Evolutionary conservation across 768 basidiomycete species (phyloP).

Genomic region (Phlegmacium glaucopus): DNA sequence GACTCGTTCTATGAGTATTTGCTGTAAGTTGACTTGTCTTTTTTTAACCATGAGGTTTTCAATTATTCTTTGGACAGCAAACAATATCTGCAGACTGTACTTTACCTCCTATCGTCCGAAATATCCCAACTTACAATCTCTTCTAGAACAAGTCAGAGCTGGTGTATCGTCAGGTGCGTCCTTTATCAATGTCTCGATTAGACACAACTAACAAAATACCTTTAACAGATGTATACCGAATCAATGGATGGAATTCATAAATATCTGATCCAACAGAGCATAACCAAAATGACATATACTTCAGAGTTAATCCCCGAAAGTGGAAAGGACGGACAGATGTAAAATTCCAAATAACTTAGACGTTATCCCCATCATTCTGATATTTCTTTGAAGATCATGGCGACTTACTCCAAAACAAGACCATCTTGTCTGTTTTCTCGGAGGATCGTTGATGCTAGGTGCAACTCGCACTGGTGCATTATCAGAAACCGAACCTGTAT

Average conservation of each 20-base stretch:
- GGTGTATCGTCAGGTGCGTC: constrained; percentile 70
- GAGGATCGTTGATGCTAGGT: constrained; percentile 88
- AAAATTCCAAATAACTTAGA: constrained; percentile 4
- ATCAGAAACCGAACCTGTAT: constrained; percentile 39
- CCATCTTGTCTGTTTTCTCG: constrained; percentile 94
- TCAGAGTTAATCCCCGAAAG: constrained; percentile 73
- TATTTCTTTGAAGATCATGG: constrained; percentile 51
- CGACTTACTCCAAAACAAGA: constrained; percentile 85
- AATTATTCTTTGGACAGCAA: constrained; percentile 39
- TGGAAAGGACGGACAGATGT: constrained; percentile 36
- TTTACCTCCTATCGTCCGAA: not conserved
- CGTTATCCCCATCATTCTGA: not conserved
- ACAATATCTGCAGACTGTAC: constrained; percentile 80
- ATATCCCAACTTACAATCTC: not conserved
- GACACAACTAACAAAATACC: not conserved
- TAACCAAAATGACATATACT: constrained; percentile 68
- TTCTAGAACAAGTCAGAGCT: constrained; percentile 65
- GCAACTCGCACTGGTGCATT: constrained; percentile 66
- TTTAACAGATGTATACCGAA: constrained; percentile 77
- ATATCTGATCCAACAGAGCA: constrained; percentile 66
- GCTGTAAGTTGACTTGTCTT: constrained; percentile 41
- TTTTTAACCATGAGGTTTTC: not conserved
- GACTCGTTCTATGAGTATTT: constrained; percentile 95
- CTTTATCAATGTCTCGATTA: not conserved
- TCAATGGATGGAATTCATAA: constrained; percentile 81